Evolutionary conservation across 2,329 filamentous ascomycete species (phyloP), one percentile per base, ranked within the genome.

Genomic region (Pyricularia pennisetigena): DNA sequence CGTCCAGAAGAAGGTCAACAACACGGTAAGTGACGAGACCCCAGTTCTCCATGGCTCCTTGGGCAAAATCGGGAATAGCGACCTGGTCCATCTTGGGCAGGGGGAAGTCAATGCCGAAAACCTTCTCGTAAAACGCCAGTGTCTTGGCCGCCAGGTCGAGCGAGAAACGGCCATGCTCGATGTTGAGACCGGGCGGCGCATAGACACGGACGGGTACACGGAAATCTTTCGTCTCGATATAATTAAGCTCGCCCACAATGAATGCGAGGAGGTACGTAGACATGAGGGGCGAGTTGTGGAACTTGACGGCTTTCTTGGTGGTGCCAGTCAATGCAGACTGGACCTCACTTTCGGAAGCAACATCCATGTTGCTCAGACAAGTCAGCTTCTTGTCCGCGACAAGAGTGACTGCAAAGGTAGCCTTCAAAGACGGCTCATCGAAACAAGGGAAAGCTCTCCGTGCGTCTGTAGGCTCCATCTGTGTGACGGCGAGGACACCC

Each of bases 21-120:
- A 97, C 91, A 72, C 94, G 90, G 81, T 97, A 98, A 7, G 94
- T 98, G 73, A 98, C 88, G 67, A 98, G 83, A 76, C 94, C 94
- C 94, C 94, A 98, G 79, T 98, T 98, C 84, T 98, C 94, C 94
- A 98, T 97, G 69, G 94, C 94, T 71, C 94, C 94, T 65, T 93
- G 93, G 66, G 93, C 93, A 77, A 98, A 98, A 77, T 98, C 94
- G 20, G 94, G 94, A 75, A 98, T 94, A 63, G 94, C 94, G 73
- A 97, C 89, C 90, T 97, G 95, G 79, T 97, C 93, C 91, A 97
- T 95, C 85, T 97, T 97, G 67, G 93, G 93, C 61, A 97, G 82
- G 7, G 93, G 93, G 76, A 95, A 97, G 35, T 90, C 83, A 77
- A 88, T 94, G 72, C 91, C 91, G 73, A 98, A 98, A 2, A 93